Base-by-base conservation (phyloP, 257 asterid species). In the Scutellaria minor region DNA sequence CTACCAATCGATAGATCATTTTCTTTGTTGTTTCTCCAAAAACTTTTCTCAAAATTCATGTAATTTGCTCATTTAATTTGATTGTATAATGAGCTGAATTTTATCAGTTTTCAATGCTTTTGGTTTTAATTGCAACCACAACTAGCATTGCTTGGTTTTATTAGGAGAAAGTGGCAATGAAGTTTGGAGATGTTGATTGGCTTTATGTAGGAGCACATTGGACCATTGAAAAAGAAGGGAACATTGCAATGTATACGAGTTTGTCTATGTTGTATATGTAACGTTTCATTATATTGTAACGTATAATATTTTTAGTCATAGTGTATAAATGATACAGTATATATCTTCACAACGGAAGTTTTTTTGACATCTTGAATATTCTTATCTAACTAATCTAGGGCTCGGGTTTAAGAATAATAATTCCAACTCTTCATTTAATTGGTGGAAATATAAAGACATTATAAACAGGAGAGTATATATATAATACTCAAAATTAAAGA, bases 131-230 rank as follows among this genome's bases (percentile, higher is more conserved):
- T 53, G 64, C 64, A 9, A 53, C n/a, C 63, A 39, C 31, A 39
- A 51, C 64, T 53, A 52, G 40, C 55, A 40, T 39, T 54, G 45
- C 14, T 42, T 69, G 56, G 42, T 52, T 22, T 22, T 2, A 55
- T 56, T 24, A 22, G 8, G 42, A 27, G 52, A 68, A 52, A 68
- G 64, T 68, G 72, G 62, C 6, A 37, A 31, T 51, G 12, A 4
- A 52, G 62, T 53, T 55, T 56, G 37, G 31, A 56, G 75, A 56
- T 31, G 68, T 46, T 58, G 75, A 57, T 9, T 45, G 68, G 59
- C 51, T 14, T 24, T 41, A 9, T 5, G 58, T 53, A 50, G 61
- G 44, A 59, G 42, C 53, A 5, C 45, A 18, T 2, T 46, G 40
- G 76, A 61, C 67, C 54, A 45, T 18, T 9, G 22, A 31, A 39